Percentiles rank a stretch among this genome's conserved stretches.
These are phyloP conservation scores for Cocos nucifera DNA, from an alignment of 176 grass and related monocot genomes.

Conservation along the genomic window DNA sequence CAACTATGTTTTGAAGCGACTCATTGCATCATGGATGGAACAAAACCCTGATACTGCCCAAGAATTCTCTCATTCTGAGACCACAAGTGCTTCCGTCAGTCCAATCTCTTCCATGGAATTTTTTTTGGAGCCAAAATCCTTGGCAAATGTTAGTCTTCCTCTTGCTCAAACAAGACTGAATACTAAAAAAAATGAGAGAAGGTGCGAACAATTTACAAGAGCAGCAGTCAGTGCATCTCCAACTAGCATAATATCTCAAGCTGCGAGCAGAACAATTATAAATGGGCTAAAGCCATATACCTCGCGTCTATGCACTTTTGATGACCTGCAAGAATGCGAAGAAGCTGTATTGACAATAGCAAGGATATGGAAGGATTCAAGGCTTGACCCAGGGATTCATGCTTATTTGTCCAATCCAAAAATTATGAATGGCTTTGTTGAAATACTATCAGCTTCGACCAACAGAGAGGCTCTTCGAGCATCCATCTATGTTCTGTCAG, in stretches of 20 bases:
- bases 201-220: not conserved
- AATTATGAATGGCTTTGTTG: not conserved
- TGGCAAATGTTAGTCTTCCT: not conserved
- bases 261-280: not conserved
- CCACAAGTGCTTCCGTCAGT: not conserved
- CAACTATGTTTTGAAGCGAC: not conserved
- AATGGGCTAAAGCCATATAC: not conserved
- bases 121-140: not conserved
- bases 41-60: not conserved
- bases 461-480: constrained; percentile 1
- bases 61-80: not conserved
- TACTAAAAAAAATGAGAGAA: not conserved
- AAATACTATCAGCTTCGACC: not conserved
- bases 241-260: constrained; percentile 1
- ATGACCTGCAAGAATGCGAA: not conserved
- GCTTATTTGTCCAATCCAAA: not conserved
- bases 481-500: not conserved
- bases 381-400: not conserved
- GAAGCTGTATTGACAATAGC: not conserved
- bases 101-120: not conserved
- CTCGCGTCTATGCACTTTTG: not conserved
- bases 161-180: not conserved
- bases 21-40: constrained; percentile 1
- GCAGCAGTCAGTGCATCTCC: not conserved
- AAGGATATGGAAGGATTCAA: constrained; percentile 1